Evolutionary conservation across 495 filamentous ascomycete genomes (phyloP).

Genomic region (Sporormia fimetaria): DNA sequence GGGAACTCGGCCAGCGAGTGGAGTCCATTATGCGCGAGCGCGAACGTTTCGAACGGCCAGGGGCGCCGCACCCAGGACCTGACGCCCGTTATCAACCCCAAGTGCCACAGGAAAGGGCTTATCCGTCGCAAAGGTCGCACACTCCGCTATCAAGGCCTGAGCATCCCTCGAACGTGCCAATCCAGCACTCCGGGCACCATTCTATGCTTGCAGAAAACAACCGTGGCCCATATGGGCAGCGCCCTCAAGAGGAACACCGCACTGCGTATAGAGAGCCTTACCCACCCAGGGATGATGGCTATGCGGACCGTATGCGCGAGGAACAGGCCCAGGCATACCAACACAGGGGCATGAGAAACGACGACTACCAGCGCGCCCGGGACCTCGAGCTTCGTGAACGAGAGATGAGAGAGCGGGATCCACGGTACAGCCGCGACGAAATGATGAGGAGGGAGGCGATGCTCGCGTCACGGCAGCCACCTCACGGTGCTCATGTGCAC

Average conservation of each 20-base stretch:
- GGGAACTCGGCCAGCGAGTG: conserved; percentile 9
- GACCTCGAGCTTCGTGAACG: conserved; percentile 5
- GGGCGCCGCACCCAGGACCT: conserved; percentile 1
- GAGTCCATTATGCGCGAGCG: conserved; percentile 10
- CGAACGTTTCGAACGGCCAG: conserved; percentile 7
- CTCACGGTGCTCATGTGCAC: conserved; percentile 6
- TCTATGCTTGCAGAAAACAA: conserved; percentile 8
- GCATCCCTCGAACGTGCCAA: conserved; percentile 4
- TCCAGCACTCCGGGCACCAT: conserved; percentile 11
- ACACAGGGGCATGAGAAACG: conserved; percentile 3
- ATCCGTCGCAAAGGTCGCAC: conserved; percentile 8
- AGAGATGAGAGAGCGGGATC: conserved; percentile 6
- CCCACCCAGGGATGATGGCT: conserved; percentile 8
- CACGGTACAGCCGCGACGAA: conserved; percentile 6
- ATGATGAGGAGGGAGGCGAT: conserved; percentile 10
- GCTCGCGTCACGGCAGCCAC: conserved; percentile 1
- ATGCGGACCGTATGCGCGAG: conserved; percentile 18
- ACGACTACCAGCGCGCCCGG: conserved; percentile 4
- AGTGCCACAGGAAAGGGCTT: conserved; percentile 4
- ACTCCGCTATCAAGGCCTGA: conserved; percentile 17
- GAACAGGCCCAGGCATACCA: conserved; percentile 16
- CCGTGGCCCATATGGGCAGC: conserved; percentile 1
- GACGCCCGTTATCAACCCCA: conserved; percentile 10
- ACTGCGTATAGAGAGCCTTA: conserved; percentile 10
- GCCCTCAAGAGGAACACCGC: conserved; percentile 7